Evolutionary conservation across 495 filamentous ascomycete species (phyloP), one percentile per base, ranked within the genome.

Genomic region (Annulohypoxylon moriforme): DNA sequence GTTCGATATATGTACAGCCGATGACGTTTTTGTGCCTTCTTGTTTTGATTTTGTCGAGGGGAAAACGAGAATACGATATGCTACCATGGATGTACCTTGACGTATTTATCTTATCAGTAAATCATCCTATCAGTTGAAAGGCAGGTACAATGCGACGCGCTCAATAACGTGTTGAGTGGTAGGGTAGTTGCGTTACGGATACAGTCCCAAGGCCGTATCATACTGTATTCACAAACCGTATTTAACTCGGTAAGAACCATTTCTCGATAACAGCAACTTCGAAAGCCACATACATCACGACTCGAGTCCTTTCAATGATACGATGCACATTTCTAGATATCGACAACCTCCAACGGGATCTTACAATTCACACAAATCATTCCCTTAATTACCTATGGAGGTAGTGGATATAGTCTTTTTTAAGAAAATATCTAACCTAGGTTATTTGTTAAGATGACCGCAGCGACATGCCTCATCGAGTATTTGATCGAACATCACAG

Each of bases 1-100:
- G n/a, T n/a, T n/a, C n/a, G n/a, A n/a, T 24, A 36, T 24, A 31
- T 63, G 46, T 57, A 16, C 14, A 27, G 33, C 46, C 20, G 36
- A 29, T 14, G 56, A 29, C 27, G 31, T 25, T 10, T 5, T 42
- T 49, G 20, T 44, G 10, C 24, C 4, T 18, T 38, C 53, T 16
- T 65, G 24, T 59, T 50, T 67, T 59, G 24, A 50, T 61, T 61
- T 68, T 40, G 65, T 38, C 55, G 33, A 53, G 22, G 44, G 33
- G 52, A 64, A 46, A 25, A 16, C 22, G 10, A 27, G 1, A 20
- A 53, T 9, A 29, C 27, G 27, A 6, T 44, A 53, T 14, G 20
- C n/a, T 31, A 55, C 25, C 14, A 11, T 11, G 27, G 5, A 49
- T 24, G 46, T 13, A 24, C 3, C n/a, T n/a, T n/a, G n/a, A 27